Conservation (phyloP, 2,329 filamentous ascomycete species). For the Polytolypa hystricis region DNA sequence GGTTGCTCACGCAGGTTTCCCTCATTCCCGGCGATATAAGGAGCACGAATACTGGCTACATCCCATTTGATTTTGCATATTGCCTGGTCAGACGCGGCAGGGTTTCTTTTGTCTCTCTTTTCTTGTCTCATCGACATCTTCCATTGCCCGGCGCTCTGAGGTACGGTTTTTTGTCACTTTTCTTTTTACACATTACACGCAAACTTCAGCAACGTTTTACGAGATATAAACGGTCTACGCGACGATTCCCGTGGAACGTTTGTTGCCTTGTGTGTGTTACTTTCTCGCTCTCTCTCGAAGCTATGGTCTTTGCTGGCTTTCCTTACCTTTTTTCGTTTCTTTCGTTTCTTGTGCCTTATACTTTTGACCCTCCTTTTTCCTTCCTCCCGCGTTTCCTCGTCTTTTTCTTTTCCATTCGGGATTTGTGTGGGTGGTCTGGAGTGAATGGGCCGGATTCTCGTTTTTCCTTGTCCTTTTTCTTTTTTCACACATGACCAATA, state of each 20-base stretch:
- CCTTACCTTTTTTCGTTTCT: conserved; percentile 9
- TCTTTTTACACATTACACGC: neutral
- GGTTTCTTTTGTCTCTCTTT: neutral
- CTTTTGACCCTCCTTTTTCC: conserved; percentile 7
- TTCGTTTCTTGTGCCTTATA: conserved; percentile 6
- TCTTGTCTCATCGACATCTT: neutral
- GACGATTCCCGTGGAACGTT: neutral
- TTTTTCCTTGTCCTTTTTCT: conserved; percentile 1
- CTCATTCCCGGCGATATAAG: too few species aligned
- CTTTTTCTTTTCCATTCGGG: neutral
- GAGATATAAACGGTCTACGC: neutral
- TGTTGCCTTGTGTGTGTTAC: neutral
- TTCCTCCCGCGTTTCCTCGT: conserved; percentile 2
- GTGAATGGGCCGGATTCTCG: neutral
- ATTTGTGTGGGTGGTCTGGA: neutral
- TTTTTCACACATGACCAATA: conserved; percentile 1
- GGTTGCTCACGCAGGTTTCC: too few species aligned
- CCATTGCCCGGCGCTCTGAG: neutral
- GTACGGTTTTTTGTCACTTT: neutral
- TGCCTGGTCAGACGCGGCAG: neutral
- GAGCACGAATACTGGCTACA: too few species aligned
- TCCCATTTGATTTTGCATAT: too few species aligned
- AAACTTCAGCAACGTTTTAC: neutral
- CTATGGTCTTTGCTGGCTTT: conserved; percentile 11
- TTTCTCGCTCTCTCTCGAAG: conserved; percentile 3